phyloP scores from a whole-genome alignment of 1,139 yeast genomes.

The Suhomyces bokatorum region DNA sequence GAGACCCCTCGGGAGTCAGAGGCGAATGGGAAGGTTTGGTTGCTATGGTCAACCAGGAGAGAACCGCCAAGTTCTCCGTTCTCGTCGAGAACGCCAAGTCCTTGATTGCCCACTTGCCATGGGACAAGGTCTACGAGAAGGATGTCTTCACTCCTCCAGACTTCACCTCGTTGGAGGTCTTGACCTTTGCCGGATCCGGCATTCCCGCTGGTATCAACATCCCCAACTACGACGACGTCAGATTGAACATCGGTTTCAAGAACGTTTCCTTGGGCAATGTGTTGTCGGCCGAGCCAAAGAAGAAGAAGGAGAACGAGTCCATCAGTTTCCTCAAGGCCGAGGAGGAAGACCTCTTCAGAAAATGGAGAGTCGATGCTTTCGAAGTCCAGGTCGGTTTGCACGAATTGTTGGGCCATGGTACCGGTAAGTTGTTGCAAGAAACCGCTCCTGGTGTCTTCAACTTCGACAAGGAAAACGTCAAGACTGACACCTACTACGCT shows the following conservation, averaged over 20 bases:
- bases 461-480: conserved; percentile 68
- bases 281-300: conserved; percentile 62
- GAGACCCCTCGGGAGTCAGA: conserved; percentile 89
- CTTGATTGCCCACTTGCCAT: conserved; percentile 69
- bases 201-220: conserved; percentile 92
- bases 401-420: conserved; percentile 89
- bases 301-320: conserved; percentile 65
- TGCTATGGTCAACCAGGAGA: conserved; percentile 87
- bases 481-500: conserved; percentile 67
- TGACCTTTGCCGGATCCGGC: conserved; percentile 88
- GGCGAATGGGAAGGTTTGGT: conserved; percentile 95
- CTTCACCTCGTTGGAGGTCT: conserved; percentile 83
- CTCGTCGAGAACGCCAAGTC: conserved; percentile 67
- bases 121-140: conserved; percentile 75
- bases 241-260: conserved; percentile 81
- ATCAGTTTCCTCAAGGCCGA: conserved; percentile 61
- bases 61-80: conserved; percentile 74
- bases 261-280: conserved; percentile 88
- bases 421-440: conserved; percentile 77
- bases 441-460: conserved; percentile 64
- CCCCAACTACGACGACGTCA: conserved; percentile 87
- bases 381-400: conserved; percentile 94
- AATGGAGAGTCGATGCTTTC: conserved; percentile 78
- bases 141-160: conserved; percentile 89
- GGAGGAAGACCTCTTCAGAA: conserved; percentile 59